Percentiles rank a stretch among this genome's conserved stretches.
These are phyloP conservation scores for Phytophthora multivora DNA, from an alignment of 352 stramenopile species.

Conservation along the genomic window DNA sequence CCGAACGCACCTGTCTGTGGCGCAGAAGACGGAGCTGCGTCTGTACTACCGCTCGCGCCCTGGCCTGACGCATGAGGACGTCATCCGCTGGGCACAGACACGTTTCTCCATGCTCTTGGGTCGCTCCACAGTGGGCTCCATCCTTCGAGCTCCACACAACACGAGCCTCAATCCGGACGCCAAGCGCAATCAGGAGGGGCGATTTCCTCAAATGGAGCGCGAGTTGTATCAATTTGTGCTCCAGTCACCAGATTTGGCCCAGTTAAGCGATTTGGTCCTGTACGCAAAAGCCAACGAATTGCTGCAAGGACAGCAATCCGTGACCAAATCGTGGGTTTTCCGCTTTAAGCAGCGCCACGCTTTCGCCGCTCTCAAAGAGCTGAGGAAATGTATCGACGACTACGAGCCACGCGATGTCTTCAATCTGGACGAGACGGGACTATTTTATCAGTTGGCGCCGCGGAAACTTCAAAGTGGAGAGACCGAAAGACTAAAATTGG, in stretches of 20 bases:
- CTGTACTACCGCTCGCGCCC: conserved; percentile 22
- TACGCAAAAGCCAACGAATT: conserved; percentile 24
- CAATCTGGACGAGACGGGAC: conserved; percentile 21
- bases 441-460: conserved; percentile 26
- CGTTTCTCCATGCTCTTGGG: conserved; percentile 14
- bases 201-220: conserved; percentile 22
- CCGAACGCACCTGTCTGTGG: conserved; percentile 21
- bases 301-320: conserved; percentile 9
- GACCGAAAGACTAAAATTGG: conserved; percentile 14
- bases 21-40: conserved; percentile 22
- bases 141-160: conserved; percentile 8
- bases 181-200: conserved; percentile 16
- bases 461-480: conserved; percentile 8
- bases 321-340: conserved; percentile 29
- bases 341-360: conserved; percentile 25
- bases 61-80: conserved; percentile 17
- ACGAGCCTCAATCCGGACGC: conserved; percentile 15
- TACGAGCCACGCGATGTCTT: conserved; percentile 22
- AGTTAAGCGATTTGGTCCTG: conserved; percentile 14
- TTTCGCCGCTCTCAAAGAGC: conserved; percentile 14
- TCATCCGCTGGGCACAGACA: conserved; percentile 21
- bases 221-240: conserved; percentile 22
- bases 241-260: conserved; percentile 6
- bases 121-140: conserved; percentile 19
- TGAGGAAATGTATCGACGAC: conserved; percentile 16